Evolutionary conservation across 805 yeast species (phyloP).

Genomic region (Metschnikowia cerradonensis): DNA sequence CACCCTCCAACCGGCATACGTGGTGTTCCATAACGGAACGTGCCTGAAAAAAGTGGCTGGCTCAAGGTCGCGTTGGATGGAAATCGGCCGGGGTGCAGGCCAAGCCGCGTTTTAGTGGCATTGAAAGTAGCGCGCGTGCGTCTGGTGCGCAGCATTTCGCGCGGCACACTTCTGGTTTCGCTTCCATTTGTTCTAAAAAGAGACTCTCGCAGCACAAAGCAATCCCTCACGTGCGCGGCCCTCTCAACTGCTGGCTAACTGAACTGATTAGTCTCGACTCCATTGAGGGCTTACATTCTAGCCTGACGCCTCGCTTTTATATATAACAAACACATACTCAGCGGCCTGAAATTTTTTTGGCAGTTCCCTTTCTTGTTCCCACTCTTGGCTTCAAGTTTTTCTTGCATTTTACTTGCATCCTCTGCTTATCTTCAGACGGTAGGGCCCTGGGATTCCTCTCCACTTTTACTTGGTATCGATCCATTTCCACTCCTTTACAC

Average conservation of each 20-base stretch:
- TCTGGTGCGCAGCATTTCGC: background rate
- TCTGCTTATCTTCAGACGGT: background rate
- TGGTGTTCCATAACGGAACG: constrained; percentile 1
- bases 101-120: constrained; percentile 2
- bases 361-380: background rate
- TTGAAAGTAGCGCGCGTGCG: background rate
- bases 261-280: background rate
- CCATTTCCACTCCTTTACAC: background rate
- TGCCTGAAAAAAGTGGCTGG: constrained; percentile 4
- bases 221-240: background rate
- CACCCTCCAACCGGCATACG: background rate
- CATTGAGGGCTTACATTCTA: background rate
- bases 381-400: background rate
- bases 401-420: background rate
- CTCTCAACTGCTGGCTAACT: constrained; percentile 1
- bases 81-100: constrained; percentile 1
- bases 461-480: background rate
- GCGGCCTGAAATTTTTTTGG: too few species aligned
- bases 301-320: background rate
- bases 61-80: background rate
- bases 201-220: constrained; percentile 2
- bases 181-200: constrained; percentile 1
- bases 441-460: background rate
- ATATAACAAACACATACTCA: background rate
- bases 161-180: background rate